Evolutionary conservation across 352 stramenopile species (phyloP).

Genomic region (Pythium scleroteichum): DNA sequence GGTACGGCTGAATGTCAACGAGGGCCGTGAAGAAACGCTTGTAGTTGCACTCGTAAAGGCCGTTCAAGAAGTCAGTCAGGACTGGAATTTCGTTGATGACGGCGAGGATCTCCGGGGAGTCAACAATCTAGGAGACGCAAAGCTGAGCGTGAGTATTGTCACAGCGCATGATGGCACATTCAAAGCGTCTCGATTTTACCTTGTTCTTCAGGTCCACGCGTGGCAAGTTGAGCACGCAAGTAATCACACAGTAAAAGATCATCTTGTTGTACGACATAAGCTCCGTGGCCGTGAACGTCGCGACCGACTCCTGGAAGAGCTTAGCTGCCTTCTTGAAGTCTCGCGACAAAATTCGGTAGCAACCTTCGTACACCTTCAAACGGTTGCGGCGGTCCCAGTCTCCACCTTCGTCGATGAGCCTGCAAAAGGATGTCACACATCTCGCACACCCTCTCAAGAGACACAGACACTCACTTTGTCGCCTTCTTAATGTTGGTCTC

Average conservation of each 20-base stretch:
- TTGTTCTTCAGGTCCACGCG: conserved; percentile 97
- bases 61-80: conserved; percentile 89
- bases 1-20: conserved; percentile 78
- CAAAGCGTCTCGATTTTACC: not conserved
- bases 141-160: not conserved
- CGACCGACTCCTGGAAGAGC: conserved; percentile 96
- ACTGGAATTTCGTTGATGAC: conserved; percentile 86
- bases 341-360: conserved; percentile 91
- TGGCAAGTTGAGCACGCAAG: conserved; percentile 93
- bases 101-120: conserved; percentile 95
- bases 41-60: conserved; percentile 98
- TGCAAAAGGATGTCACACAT: conserved; percentile 26
- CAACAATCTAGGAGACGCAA: conserved; percentile 62
- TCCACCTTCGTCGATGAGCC: conserved; percentile 93
- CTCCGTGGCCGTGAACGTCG: conserved; percentile 98
- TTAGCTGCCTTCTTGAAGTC: conserved; percentile 94
- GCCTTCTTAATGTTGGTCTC: conserved; percentile 90
- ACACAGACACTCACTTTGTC: conserved; percentile 31
- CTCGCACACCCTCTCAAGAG: not conserved
- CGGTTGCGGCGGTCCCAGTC: conserved; percentile 99
- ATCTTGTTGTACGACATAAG: conserved; percentile 97
- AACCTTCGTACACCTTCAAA: conserved; percentile 97
- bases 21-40: conserved; percentile 96
- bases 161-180: not conserved
- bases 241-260: conserved; percentile 97